phyloP scores from a whole-genome alignment of 768 basidiomycete genomes.

The Macrolepiota fuliginosa region DNA sequence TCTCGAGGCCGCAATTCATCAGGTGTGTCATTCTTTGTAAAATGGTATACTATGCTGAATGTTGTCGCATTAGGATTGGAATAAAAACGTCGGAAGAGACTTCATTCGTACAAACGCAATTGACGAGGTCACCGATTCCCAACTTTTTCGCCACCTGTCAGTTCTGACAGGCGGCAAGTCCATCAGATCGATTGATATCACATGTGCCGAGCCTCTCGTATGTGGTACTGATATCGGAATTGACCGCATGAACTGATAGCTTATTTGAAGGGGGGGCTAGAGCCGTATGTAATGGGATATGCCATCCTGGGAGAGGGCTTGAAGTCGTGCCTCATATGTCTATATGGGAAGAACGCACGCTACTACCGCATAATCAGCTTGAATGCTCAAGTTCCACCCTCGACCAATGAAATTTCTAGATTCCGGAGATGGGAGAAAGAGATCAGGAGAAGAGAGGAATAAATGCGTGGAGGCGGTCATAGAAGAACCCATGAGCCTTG shows the following conservation, averaged over 20 bases:
- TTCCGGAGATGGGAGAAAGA: not conserved
- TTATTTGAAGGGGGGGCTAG: not conserved
- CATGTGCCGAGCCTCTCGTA: not conserved
- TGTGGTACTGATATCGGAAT: not conserved
- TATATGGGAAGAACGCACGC: not conserved
- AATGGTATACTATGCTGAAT: not conserved
- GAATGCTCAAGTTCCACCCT: not conserved
- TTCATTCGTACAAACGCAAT: not conserved
- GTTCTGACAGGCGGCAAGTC: not conserved
- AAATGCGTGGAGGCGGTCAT: too few relatives aligned
- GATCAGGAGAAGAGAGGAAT: too few relatives aligned
- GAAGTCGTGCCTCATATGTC: not conserved
- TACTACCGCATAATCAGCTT: not conserved
- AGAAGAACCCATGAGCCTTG: too few relatives aligned
- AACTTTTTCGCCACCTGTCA: not conserved
- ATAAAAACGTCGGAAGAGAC: not conserved
- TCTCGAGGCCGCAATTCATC: not conserved
- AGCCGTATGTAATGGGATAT: not conserved
- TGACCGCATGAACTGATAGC: not conserved
- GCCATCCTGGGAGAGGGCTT: not conserved
- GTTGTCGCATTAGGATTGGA: not conserved
- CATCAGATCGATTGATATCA: not conserved
- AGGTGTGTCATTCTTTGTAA: not conserved
- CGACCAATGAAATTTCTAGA: not conserved
- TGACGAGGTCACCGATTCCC: not conserved